A percentile compares a stretch with the other conserved stretches of the same genome.
These are phyloP conservation scores for Evansstolkia leycettana DNA, from an alignment of 495 filamentous ascomycete genomes.

Conservation along the genomic window DNA sequence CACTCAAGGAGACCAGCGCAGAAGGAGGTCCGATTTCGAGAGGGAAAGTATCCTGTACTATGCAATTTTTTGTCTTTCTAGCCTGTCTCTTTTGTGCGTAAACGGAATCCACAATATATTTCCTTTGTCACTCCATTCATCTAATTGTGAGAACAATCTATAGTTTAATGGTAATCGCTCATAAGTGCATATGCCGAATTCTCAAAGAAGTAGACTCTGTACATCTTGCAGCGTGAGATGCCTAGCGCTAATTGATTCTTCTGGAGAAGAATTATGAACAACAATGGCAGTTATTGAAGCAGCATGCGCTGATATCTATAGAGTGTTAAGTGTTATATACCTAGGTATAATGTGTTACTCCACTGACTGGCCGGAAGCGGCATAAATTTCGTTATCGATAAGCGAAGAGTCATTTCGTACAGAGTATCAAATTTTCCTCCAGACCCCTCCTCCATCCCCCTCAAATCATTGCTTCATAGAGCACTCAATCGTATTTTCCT, in stretches of 20 bases:
- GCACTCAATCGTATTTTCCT: conserved; percentile 3
- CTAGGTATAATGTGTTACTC: too few species aligned
- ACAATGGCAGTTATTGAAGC: too few species aligned
- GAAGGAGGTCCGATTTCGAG: not conserved
- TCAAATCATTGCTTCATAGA: conserved; percentile 1
- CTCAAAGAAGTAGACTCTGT: too few species aligned
- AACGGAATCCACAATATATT: conserved; percentile 22
- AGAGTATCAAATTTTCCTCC: conserved; percentile 19
- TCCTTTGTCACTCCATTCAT: conserved; percentile 12
- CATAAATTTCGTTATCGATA: conserved; percentile 36
- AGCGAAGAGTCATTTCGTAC: conserved; percentile 27
- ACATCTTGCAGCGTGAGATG: too few species aligned
- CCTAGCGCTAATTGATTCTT: too few species aligned
- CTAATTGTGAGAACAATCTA: too few species aligned
- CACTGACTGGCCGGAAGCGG: conserved; percentile 22
- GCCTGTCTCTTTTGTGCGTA: conserved; percentile 3
- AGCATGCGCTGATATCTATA: too few species aligned
- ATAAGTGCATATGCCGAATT: too few species aligned
- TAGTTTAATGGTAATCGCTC: too few species aligned
- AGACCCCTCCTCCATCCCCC: conserved; percentile 10
- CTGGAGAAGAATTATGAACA: too few species aligned
- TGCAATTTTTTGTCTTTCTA: conserved; percentile 5
- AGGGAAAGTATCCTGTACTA: conserved; percentile 5
- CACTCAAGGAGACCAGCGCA: conserved; percentile 5
- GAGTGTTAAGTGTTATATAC: too few species aligned